phyloP scores from a whole-genome alignment of 1,284 basidiomycete genomes.

The Cryptococcus deneoformans region DNA sequence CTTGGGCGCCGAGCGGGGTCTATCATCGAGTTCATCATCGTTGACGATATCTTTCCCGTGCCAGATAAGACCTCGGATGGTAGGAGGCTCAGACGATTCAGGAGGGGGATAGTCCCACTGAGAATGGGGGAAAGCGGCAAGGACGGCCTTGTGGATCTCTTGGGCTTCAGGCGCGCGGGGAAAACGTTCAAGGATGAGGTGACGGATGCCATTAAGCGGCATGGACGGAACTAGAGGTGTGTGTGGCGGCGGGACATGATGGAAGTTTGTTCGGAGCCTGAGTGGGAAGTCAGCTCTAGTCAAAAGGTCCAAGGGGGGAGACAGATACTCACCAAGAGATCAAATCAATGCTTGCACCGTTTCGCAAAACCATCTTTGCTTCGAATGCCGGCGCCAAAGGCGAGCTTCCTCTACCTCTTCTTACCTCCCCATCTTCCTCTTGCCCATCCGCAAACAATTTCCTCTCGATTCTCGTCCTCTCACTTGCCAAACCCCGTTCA shows the following conservation, averaged over 20 bases:
- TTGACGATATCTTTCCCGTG: constrained; percentile 40
- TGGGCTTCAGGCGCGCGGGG: constrained; percentile 34
- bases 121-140: constrained; percentile 38
- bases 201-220: constrained; percentile 39
- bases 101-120: constrained; percentile 33
- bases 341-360: constrained; percentile 41
- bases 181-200: constrained; percentile 41
- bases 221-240: constrained; percentile 34
- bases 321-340: constrained; percentile 39
- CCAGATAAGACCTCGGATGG: constrained; percentile 43
- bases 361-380: constrained; percentile 43
- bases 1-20: background rate
- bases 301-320: background rate
- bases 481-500: constrained; percentile 27
- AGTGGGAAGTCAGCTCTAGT: constrained; percentile 6
- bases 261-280: constrained; percentile 46
- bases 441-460: constrained; percentile 27
- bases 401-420: constrained; percentile 13
- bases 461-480: constrained; percentile 30
- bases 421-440: constrained; percentile 4
- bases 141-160: constrained; percentile 39
- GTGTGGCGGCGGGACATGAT: constrained; percentile 38
- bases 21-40: constrained; percentile 21
- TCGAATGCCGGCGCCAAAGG: constrained; percentile 41
- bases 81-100: constrained; percentile 32